Evolutionary conservation across 805 yeast species (phyloP).

Genomic region (Nakazawaea ernobii): DNA sequence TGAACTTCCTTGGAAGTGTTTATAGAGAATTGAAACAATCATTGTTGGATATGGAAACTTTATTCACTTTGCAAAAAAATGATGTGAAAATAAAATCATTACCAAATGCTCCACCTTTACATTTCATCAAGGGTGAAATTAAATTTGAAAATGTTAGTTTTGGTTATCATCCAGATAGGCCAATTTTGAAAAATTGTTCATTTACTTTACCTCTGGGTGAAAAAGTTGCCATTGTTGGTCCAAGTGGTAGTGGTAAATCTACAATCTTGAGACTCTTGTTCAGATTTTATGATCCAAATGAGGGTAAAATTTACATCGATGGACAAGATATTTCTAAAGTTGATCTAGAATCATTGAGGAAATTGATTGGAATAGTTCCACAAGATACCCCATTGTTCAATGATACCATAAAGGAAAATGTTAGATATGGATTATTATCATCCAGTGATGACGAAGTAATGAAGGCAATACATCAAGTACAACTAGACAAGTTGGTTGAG

Average conservation of each 20-base stretch:
- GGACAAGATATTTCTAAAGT: constrained; percentile 81
- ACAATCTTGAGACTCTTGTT: constrained; percentile 80
- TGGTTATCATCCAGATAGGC: constrained; percentile 86
- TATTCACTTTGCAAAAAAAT: constrained; percentile 78
- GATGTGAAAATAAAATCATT: constrained; percentile 59
- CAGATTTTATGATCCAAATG: constrained; percentile 79
- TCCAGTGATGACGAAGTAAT: constrained; percentile 71
- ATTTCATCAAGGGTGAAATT: constrained; percentile 62
- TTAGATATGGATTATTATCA: constrained; percentile 73
- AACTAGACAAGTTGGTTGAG: constrained; percentile 52
- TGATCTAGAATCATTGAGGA: constrained; percentile 69
- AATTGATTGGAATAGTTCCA: constrained; percentile 85
- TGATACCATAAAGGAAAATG: constrained; percentile 82
- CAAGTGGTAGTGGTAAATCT: constrained; percentile 94
- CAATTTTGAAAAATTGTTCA: constrained; percentile 72
- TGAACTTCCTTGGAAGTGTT: constrained; percentile 92
- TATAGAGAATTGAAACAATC: constrained; percentile 93
- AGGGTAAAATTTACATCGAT: constrained; percentile 77
- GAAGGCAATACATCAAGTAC: constrained; percentile 61
- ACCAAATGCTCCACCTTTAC: constrained; percentile 57
- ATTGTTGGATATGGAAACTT: constrained; percentile 89
- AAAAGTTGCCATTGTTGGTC: constrained; percentile 93
- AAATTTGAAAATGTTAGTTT: constrained; percentile 86
- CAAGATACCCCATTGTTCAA: constrained; percentile 96
- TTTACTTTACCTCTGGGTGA: constrained; percentile 88